phyloP scores from a whole-genome alignment of 1,139 yeast genomes.

The Zygoascus sp. region DNA sequence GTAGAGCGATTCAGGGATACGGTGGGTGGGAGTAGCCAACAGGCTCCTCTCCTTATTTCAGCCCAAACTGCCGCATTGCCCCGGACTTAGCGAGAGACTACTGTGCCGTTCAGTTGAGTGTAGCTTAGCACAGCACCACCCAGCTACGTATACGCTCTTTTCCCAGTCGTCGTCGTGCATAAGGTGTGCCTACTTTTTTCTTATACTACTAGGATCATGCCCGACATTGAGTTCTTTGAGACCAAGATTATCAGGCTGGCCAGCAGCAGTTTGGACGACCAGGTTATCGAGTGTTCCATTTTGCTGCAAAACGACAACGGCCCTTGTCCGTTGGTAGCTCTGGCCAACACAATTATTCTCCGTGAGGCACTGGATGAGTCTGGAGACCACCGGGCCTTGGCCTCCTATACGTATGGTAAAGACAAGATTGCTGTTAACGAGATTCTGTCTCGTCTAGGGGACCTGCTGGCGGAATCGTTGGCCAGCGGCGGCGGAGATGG shows the following conservation, averaged over 20 bases:
- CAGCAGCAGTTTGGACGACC: not conserved
- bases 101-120: too few species aligned
- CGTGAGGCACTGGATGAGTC: conserved; percentile 7
- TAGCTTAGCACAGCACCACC: too few species aligned
- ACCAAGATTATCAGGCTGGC: conserved; percentile 22
- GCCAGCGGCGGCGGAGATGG: conserved; percentile 11
- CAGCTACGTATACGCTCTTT: too few species aligned
- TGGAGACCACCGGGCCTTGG: conserved; percentile 11
- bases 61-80: too few species aligned
- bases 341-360: conserved; percentile 59
- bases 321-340: conserved; percentile 84
- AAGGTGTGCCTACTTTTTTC: too few species aligned
- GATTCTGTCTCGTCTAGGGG: conserved; percentile 33
- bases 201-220: too few species aligned
- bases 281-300: conserved; percentile 32
- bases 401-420: conserved; percentile 24
- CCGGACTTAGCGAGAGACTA: too few species aligned
- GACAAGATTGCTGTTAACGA: conserved; percentile 26
- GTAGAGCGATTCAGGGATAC: too few species aligned
- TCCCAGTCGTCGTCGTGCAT: too few species aligned
- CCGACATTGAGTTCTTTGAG: conserved; percentile 21
- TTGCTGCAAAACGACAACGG: conserved; percentile 81
- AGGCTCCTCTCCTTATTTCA: too few species aligned
- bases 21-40: too few species aligned
- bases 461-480: conserved; percentile 38